Base-by-base conservation (phyloP, 1,284 basidiomycete genomes). In the Apiotrichum veenhuisii region DNA sequence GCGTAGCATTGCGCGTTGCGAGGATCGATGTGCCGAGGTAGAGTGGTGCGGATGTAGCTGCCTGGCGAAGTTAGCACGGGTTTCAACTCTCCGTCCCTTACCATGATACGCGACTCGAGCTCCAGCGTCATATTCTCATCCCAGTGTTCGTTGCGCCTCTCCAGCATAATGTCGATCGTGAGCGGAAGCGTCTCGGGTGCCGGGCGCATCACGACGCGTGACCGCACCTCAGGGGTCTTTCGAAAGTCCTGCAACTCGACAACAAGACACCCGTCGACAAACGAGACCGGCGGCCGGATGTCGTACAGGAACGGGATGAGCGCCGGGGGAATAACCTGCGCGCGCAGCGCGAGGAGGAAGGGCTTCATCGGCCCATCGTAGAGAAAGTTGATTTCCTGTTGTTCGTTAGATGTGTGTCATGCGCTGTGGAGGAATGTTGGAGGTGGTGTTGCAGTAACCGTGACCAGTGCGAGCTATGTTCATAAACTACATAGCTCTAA, bases 331-430 rank as follows among this genome's bases (percentile, higher is more conserved):
- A 78, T 76, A 40, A 72, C 68, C 56, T 78, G 77, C n/a, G 75
- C 65, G 41, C 75, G 69, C 14, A 78, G 65, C 9, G 76, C 75
- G 38, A 74, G 61, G 41, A 78, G 75, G 62, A 78, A 77, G 4
- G 74, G 73, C 64, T 71, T 70, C 76, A 77, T 77, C 1, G 75
- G 76, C 1, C 76, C 76, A 46, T 76, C 72, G 55, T 78, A 78
- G 36, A 64, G 64, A 52, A 78, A 76, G 49, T 64, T 68, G 47
- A 70, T 66, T 53, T 68, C 60, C 71, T 74, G 50, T 15, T 10
- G 37, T 15, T 3, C 30, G 30, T 30, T 30, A 30, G 30, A 7
- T 12, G 7, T 7, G 30, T 30, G 30, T 30, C 30, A 30, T 7
- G 30, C 5, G 30, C 7, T 30, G 30, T 5, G 30, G 30, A 30